A percentile compares a stretch with the other conserved stretches of the same genome.
phyloP scores from a whole-genome alignment of 768 basidiomycete species.

The Trametes cinnabarina region DNA sequence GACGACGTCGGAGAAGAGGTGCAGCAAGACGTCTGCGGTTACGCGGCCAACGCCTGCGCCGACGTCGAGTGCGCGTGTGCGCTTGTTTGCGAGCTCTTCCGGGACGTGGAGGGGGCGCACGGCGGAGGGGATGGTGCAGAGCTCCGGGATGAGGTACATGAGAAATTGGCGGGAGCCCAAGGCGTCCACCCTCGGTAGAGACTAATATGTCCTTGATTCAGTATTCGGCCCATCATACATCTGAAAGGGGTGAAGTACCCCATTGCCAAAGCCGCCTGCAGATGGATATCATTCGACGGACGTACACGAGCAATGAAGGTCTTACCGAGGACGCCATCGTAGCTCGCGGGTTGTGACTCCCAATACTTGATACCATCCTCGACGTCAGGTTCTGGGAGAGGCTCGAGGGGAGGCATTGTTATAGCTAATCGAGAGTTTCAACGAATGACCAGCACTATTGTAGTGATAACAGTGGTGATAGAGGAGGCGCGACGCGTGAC shows the following conservation, averaged over 20 bases:
- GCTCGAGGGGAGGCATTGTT: not conserved
- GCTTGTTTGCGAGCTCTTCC: slow-evolving; percentile 30
- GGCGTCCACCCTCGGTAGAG: slow-evolving; percentile 87
- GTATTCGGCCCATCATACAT: too few species aligned
- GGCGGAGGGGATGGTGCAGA: slow-evolving; percentile 75
- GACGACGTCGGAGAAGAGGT: slow-evolving; percentile 82
- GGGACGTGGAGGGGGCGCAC: slow-evolving; percentile 47
- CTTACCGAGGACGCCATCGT: slow-evolving; percentile 84
- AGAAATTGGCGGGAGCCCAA: slow-evolving; percentile 88
- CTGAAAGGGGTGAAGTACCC: slow-evolving; percentile 33
- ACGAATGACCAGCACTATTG: not conserved
- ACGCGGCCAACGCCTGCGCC: slow-evolving; percentile 95
- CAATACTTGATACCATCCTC: slow-evolving; percentile 85
- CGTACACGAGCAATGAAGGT: not conserved
- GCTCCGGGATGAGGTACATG: slow-evolving; percentile 73
- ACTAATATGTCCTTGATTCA: slow-evolving; percentile 40
- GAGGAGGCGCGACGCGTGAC: not conserved
- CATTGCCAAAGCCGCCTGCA: slow-evolving; percentile 55
- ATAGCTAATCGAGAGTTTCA: not conserved
- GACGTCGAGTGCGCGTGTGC: slow-evolving; percentile 82
- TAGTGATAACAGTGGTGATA: not conserved
- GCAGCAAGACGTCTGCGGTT: slow-evolving; percentile 84
- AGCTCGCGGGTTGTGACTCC: slow-evolving; percentile 73
- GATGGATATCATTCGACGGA: slow-evolving; percentile 8
- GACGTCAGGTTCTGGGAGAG: slow-evolving; percentile 51